A percentile compares a stretch with the other conserved stretches of the same genome.
Evolutionary conservation across 2,329 filamentous ascomycete genomes (phyloP).

Genomic region (Cercospora sojina): DNA sequence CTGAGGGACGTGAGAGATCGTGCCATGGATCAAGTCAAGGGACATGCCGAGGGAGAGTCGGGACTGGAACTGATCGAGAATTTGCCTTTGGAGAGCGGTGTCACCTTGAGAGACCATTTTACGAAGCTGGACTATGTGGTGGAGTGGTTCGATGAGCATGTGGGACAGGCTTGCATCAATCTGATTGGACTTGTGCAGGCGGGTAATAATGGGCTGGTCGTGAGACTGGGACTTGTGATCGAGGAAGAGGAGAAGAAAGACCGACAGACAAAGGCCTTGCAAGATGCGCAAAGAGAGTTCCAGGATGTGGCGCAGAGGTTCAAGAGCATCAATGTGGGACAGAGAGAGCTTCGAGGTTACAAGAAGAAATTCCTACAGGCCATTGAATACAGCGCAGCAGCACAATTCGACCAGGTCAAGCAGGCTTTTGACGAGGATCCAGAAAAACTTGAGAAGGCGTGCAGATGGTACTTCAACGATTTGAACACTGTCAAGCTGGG

Average conservation of each 20-base stretch:
- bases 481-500: constrained; percentile 91
- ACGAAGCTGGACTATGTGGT: constrained; percentile 80
- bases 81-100: constrained; percentile 59
- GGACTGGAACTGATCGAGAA: constrained; percentile 91
- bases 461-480: constrained; percentile 98
- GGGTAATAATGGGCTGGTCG: constrained; percentile 85
- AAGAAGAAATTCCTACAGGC: constrained; percentile 91
- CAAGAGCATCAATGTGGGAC: constrained; percentile 84
- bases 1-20: constrained; percentile 92
- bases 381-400: constrained; percentile 70
- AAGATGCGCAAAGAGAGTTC: constrained; percentile 93
- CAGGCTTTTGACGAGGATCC: constrained; percentile 82
- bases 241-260: constrained; percentile 97
- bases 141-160: constrained; percentile 93
- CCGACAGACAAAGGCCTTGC: constrained; percentile 81
- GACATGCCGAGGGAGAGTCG: constrained; percentile 73
- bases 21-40: constrained; percentile 90
- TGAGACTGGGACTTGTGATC: constrained; percentile 86
- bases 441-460: constrained; percentile 75
- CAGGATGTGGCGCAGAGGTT: constrained; percentile 91
- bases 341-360: constrained; percentile 89
- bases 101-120: constrained; percentile 88
- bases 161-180: constrained; percentile 84
- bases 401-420: constrained; percentile 69
- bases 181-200: constrained; percentile 82